Evolutionary conservation across 2,329 filamentous ascomycete species (phyloP).

Genomic region (Nothopassalora personata): DNA sequence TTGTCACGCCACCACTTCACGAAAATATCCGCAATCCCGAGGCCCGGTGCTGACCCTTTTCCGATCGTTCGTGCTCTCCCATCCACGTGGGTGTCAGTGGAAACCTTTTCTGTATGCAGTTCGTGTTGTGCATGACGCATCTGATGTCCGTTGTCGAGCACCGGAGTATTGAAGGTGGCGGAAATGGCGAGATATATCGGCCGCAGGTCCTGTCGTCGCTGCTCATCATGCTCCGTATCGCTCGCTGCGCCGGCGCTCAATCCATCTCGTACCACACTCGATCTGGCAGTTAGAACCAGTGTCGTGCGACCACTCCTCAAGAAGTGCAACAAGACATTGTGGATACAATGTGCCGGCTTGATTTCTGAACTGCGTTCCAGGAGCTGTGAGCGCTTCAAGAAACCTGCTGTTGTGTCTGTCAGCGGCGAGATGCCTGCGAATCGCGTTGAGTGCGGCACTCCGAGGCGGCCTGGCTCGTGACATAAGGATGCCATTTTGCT

Average conservation of each 20-base stretch:
- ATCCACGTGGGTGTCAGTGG: not conserved
- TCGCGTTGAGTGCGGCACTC: no score
- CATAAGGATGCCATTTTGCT: no score
- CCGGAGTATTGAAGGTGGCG: not conserved
- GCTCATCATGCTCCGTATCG: not conserved
- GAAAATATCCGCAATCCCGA: not conserved
- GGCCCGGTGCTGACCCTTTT: not conserved
- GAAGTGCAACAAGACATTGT: not conserved
- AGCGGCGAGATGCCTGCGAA: no score
- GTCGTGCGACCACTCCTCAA: not conserved
- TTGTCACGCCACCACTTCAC: conserved; percentile 7
- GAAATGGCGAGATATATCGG: not conserved
- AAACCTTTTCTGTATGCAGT: not conserved
- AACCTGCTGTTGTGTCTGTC: no score
- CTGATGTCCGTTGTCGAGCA: not conserved
- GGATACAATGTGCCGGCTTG: not conserved
- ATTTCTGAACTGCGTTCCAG: not conserved
- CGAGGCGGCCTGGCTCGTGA: no score
- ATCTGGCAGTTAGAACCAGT: not conserved
- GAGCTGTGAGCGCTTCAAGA: not conserved
- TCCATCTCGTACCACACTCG: not conserved
- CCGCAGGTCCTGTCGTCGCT: not conserved
- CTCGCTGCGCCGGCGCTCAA: not conserved
- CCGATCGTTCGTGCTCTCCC: not conserved
- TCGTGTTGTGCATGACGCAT: not conserved